Percentiles rank a stretch among this genome's conserved stretches.
Conservation (phyloP, 306 rosid species). For the Cucumis sativus region DNA sequence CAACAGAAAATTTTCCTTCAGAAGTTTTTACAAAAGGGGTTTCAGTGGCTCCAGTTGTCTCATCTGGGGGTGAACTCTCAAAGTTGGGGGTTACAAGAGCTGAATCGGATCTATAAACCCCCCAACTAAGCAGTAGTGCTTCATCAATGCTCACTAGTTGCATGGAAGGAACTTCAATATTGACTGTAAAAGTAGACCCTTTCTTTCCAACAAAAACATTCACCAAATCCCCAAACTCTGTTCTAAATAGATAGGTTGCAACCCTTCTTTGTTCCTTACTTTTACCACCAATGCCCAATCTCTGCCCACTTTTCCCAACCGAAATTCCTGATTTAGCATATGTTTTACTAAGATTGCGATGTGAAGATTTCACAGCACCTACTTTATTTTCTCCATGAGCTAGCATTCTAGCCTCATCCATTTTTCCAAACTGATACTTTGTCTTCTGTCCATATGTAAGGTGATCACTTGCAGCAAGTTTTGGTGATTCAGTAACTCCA, state of each 20-base stretch:
- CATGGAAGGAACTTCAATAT: slow-evolving; percentile 43
- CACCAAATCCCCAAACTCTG: slow-evolving; percentile 55
- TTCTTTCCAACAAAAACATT: slow-evolving; percentile 49
- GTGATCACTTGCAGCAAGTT: slow-evolving; percentile 17
- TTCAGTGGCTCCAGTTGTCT: slow-evolving; percentile 16
- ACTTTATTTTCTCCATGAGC: slow-evolving; percentile 15
- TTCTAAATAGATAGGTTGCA: slow-evolving; percentile 53
- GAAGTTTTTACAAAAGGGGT: slow-evolving; percentile 25
- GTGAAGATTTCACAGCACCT: neutral
- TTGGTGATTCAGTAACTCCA: slow-evolving; percentile 14
- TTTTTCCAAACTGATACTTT: slow-evolving; percentile 16
- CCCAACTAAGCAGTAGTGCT: slow-evolving; percentile 50
- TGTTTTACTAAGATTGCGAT: slow-evolving; percentile 17
- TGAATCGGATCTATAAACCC: slow-evolving; percentile 45
- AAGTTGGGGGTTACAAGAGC: slow-evolving; percentile 24
- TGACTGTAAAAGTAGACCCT: slow-evolving; percentile 29
- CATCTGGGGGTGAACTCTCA: slow-evolving; percentile 14
- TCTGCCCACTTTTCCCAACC: slow-evolving; percentile 21
- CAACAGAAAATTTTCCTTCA: slow-evolving; percentile 27
- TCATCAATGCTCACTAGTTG: slow-evolving; percentile 15
- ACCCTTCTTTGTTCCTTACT: slow-evolving; percentile 25
- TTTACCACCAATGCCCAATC: slow-evolving; percentile 14
- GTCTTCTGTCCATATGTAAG: slow-evolving; percentile 10
- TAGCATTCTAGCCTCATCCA: slow-evolving; percentile 19
- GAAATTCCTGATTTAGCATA: slow-evolving; percentile 37